phyloP scores from a whole-genome alignment of 2,329 filamentous ascomycete genomes.

The Lachnum nothofagi region DNA sequence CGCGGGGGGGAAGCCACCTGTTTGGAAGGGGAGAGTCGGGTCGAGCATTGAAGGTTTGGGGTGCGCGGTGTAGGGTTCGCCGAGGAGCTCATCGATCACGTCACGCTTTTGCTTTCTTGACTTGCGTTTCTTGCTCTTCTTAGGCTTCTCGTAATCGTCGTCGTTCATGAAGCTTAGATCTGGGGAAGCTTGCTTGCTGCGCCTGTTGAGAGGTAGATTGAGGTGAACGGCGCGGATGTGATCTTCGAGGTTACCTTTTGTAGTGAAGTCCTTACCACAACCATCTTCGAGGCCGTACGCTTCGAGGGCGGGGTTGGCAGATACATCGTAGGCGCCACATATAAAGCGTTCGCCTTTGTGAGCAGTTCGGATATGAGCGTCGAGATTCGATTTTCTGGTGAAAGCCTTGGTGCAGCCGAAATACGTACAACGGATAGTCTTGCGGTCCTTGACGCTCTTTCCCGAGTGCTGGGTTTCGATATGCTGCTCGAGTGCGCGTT shows the following conservation, averaged over 20 bases:
- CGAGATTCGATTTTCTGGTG: conserved; percentile 77
- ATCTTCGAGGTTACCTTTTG: conserved; percentile 74
- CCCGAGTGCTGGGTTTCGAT: conserved; percentile 71
- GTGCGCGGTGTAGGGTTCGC: conserved; percentile 48
- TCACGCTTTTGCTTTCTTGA: conserved; percentile 11
- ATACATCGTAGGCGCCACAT: conserved; percentile 67
- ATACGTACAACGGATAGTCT: conserved; percentile 61
- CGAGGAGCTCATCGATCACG: conserved; percentile 47
- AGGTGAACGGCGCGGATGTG: conserved; percentile 81
- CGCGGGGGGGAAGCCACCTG: background rate
- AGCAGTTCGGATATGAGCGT: conserved; percentile 68
- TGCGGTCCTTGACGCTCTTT: conserved; percentile 56
- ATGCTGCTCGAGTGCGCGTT: conserved; percentile 67
- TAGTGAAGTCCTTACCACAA: conserved; percentile 70
- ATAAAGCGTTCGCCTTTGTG: conserved; percentile 74
- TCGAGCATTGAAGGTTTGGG: conserved; percentile 1
- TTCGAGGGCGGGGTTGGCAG: conserved; percentile 50
- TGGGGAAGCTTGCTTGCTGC: conserved; percentile 35
- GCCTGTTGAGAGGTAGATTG: conserved; percentile 43
- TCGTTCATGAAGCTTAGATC: conserved; percentile 4
- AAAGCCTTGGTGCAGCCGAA: conserved; percentile 70
- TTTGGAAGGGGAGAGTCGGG: background rate
- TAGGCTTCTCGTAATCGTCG: conserved; percentile 11
- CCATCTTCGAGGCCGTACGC: conserved; percentile 62
- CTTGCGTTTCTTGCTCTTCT: conserved; percentile 10